Conservation (phyloP, 345 rosid species). For the Durio zibethinus region DNA sequence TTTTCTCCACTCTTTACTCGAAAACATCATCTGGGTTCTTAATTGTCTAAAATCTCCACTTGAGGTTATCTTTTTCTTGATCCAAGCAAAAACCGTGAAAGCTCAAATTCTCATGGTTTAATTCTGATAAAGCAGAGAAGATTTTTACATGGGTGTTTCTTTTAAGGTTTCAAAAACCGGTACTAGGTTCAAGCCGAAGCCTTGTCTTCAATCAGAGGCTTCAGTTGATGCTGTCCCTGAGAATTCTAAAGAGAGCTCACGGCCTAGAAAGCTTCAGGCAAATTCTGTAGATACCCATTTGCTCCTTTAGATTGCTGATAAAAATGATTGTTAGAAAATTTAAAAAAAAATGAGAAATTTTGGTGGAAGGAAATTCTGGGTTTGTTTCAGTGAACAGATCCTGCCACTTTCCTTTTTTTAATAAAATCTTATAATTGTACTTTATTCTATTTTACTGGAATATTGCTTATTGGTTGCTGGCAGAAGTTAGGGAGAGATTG, state of each 20-base stretch:
- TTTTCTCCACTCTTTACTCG: background rate
- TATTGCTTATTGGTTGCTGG: background rate
- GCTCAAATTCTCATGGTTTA: background rate
- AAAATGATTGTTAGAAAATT: background rate
- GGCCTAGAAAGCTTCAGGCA: slow-evolving; percentile 45
- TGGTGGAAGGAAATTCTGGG: background rate
- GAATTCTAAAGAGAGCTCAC: slow-evolving; percentile 33
- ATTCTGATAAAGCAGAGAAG: background rate
- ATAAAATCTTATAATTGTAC: background rate
- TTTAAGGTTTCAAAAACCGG: slow-evolving; percentile 71
- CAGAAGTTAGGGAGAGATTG: background rate
- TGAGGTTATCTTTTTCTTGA: background rate
- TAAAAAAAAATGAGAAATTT: background rate
- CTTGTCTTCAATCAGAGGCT: slow-evolving; percentile 34
- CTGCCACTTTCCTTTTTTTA: background rate
- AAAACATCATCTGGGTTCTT: background rate
- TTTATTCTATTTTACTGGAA: background rate
- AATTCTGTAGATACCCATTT: background rate
- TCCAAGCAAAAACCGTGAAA: background rate
- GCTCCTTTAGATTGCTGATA: background rate
- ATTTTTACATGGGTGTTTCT: slow-evolving; percentile 52
- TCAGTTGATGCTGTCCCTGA: slow-evolving; percentile 36
- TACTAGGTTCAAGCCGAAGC: slow-evolving; percentile 53
- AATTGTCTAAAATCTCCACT: background rate
- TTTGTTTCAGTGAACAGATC: background rate